phyloP scores from a whole-genome alignment of 257 asterid species.

The Solanum bulbocastanum region DNA sequence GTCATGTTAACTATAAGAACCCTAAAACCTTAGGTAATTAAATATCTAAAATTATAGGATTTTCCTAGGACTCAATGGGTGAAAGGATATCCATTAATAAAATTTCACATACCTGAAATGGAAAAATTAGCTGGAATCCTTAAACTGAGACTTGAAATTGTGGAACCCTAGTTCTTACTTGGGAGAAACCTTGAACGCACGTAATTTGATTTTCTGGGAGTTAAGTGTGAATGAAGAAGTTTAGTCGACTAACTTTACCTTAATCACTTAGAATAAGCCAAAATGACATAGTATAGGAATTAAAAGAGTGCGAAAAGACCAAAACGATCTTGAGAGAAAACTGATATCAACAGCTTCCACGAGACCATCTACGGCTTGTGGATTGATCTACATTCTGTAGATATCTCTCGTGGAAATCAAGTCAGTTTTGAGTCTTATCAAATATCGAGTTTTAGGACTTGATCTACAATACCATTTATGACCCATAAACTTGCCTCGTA shows the following conservation, averaged over 20 bases:
- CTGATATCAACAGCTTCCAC: no score
- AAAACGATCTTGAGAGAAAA: no score
- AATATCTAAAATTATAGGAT: neutral
- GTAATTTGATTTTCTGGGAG: neutral
- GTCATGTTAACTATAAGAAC: neutral
- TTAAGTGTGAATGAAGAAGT: neutral
- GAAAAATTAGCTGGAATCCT: no score
- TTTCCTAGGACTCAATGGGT: neutral
- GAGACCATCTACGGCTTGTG: no score
- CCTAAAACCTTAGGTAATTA: neutral
- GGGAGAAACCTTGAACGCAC: neutral
- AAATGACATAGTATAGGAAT: neutral
- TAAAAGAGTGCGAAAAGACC: neutral
- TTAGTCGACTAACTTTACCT: neutral
- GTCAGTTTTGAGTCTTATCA: no score
- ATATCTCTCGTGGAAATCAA: no score
- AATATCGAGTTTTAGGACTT: no score
- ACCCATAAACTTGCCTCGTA: no score
- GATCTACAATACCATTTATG: no score
- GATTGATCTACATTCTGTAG: no score
- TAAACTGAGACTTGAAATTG: neutral
- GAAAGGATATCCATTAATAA: neutral
- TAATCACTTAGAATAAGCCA: neutral
- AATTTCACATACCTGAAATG: neutral
- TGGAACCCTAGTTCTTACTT: no score